phyloP scores from a whole-genome alignment of 179 eudicot genomes.

The Beta lomatogona region DNA sequence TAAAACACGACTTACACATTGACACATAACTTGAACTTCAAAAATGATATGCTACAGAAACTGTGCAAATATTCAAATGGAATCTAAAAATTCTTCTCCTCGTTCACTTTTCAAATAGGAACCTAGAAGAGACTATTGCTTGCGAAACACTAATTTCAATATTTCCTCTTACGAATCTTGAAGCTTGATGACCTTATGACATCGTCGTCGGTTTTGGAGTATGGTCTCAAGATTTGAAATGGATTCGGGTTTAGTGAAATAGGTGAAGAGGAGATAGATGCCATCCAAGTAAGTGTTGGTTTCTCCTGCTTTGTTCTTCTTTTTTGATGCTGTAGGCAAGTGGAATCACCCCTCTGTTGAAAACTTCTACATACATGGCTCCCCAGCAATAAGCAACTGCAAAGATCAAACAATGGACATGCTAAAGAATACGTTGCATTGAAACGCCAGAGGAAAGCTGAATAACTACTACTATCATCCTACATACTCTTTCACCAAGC shows the following conservation, averaged over 20 bases:
- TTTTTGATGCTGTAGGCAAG: constrained; percentile 78
- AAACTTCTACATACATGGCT: constrained; percentile 91
- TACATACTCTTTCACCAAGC: neutral
- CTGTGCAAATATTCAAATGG: neutral
- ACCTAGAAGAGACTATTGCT: neutral
- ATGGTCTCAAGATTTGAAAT: constrained; percentile 47
- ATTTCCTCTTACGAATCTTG: constrained; percentile 75
- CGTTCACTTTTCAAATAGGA: neutral
- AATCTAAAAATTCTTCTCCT: constrained; percentile 13
- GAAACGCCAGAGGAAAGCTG: neutral
- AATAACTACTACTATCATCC: neutral
- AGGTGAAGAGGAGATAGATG: constrained; percentile 86
- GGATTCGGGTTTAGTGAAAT: constrained; percentile 90
- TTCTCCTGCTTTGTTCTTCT: constrained; percentile 90
- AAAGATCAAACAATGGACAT: constrained; percentile 17
- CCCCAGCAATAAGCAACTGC: constrained; percentile 97
- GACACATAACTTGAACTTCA: constrained; percentile 11
- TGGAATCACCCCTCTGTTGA: constrained; percentile 93
- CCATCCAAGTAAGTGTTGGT: constrained; percentile 85
- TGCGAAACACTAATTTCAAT: constrained; percentile 28
- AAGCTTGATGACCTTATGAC: constrained; percentile 72
- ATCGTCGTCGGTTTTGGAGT: constrained; percentile 57
- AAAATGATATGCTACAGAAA: constrained; percentile 22
- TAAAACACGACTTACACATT: constrained; percentile 19
- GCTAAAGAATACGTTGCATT: no score